phyloP scores from a whole-genome alignment of 202 grass and related monocot species.

The Sporobolus alterniflorus region DNA sequence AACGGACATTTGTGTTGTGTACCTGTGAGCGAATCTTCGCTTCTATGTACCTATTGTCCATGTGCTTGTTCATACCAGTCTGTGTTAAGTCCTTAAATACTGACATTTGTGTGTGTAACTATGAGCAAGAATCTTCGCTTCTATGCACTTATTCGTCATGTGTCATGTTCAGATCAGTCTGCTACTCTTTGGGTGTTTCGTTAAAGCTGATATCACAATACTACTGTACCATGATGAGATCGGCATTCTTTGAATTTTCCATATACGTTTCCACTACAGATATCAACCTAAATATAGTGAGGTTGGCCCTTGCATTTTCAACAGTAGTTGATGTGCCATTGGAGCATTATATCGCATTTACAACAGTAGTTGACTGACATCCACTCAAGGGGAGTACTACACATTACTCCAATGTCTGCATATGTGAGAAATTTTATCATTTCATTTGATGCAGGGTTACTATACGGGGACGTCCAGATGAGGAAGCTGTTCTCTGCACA shows the following conservation, averaged over 20 bases:
- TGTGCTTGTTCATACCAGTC: no score
- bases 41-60: no score
- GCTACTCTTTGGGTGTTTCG: not conserved
- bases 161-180: not conserved
- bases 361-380: not conserved
- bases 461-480: constrained; percentile 67
- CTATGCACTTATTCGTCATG: not conserved
- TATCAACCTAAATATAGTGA: not conserved
- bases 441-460: constrained; percentile 52
- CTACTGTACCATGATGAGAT: not conserved
- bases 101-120: not conserved
- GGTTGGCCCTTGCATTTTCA: not conserved
- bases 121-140: not conserved
- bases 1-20: no score
- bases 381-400: not conserved
- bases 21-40: no score
- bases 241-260: not conserved
- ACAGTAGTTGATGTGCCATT: not conserved
- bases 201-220: not conserved
- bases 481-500: constrained; percentile 96
- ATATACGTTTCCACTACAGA: not conserved
- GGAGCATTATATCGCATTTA: not conserved
- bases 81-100: not conserved
- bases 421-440: not conserved
- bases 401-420: not conserved